Evolutionary conservation across 345 rosid species (phyloP).

Genomic region (Eucalyptus regnans): DNA sequence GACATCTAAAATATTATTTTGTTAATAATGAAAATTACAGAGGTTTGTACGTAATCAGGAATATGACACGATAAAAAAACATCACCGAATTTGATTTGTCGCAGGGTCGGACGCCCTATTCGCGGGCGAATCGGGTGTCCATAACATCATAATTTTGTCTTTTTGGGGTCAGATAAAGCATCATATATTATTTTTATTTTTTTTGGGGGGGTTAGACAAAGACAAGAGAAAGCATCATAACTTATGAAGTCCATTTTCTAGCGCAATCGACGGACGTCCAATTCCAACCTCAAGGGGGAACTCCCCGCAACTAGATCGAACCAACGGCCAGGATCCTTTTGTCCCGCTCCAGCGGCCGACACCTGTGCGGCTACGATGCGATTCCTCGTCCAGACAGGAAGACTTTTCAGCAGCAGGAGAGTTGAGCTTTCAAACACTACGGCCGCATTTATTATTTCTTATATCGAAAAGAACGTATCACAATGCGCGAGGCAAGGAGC

Average conservation of each 20-base stretch:
- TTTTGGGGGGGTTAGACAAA: no score
- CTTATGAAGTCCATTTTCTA: not conserved
- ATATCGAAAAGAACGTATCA: not conserved
- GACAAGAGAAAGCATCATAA: not conserved
- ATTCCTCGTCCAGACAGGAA: not conserved
- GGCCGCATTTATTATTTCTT: not conserved
- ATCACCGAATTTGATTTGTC: not conserved
- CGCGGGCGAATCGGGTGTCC: not conserved
- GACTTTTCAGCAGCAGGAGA: not conserved
- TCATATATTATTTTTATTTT: not conserved
- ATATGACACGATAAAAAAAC: not conserved
- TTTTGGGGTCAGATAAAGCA: not conserved
- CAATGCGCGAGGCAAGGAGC: not conserved
- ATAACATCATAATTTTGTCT: not conserved
- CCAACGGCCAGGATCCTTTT: not conserved
- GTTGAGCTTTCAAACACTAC: not conserved
- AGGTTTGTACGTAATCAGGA: not conserved
- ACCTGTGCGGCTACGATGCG: not conserved
- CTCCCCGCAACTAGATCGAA: not conserved
- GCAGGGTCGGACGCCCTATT: not conserved
- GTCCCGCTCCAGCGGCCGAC: not conserved
- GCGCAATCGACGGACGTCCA: not conserved
- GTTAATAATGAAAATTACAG: not conserved
- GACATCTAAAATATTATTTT: not conserved
- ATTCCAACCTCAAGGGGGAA: not conserved